phyloP scores from a whole-genome alignment of 352 stramenopile genomes.

The Pythium sp. region DNA sequence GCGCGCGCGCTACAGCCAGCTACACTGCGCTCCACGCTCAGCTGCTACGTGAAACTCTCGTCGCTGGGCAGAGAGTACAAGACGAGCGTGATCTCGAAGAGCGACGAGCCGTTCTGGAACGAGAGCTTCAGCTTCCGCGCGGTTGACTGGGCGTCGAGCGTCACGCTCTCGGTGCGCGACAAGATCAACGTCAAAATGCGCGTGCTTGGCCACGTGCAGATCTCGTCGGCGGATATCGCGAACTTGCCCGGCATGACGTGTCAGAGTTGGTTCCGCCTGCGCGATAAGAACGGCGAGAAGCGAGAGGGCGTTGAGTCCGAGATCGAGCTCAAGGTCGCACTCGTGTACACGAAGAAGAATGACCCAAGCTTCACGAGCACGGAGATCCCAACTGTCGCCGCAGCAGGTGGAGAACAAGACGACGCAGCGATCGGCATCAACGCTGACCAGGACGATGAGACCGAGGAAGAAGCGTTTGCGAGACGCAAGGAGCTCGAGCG shows the following conservation, averaged over 20 bases:
- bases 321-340: slow-evolving; percentile 65
- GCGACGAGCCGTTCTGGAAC: slow-evolving; percentile 64
- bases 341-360: slow-evolving; percentile 66
- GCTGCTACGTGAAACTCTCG: slow-evolving; percentile 71
- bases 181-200: slow-evolving; percentile 74
- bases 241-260: slow-evolving; percentile 53
- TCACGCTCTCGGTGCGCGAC: slow-evolving; percentile 67
- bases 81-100: slow-evolving; percentile 68
- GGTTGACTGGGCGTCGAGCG: slow-evolving; percentile 57
- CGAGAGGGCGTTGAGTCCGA: slow-evolving; percentile 27
- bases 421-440: slow-evolving; percentile 32
- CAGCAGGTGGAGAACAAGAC: slow-evolving; percentile 11
- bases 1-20: slow-evolving; percentile 47
- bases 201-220: slow-evolving; percentile 57
- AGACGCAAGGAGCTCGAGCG: slow-evolving; percentile 41
- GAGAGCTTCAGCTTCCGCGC: slow-evolving; percentile 76
- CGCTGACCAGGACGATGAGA: slow-evolving; percentile 75
- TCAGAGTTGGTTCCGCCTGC: slow-evolving; percentile 56
- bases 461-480: slow-evolving; percentile 51
- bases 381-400: slow-evolving; percentile 12
- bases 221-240: slow-evolving; percentile 55
- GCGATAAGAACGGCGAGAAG: slow-evolving; percentile 44
- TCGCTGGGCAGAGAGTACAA: slow-evolving; percentile 65
- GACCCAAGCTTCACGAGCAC: slow-evolving; percentile 31
- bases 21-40: slow-evolving; percentile 54